Evolutionary conservation across 768 basidiomycete genomes (phyloP).

Genomic region (Pleurotus salmoneostramineus): DNA sequence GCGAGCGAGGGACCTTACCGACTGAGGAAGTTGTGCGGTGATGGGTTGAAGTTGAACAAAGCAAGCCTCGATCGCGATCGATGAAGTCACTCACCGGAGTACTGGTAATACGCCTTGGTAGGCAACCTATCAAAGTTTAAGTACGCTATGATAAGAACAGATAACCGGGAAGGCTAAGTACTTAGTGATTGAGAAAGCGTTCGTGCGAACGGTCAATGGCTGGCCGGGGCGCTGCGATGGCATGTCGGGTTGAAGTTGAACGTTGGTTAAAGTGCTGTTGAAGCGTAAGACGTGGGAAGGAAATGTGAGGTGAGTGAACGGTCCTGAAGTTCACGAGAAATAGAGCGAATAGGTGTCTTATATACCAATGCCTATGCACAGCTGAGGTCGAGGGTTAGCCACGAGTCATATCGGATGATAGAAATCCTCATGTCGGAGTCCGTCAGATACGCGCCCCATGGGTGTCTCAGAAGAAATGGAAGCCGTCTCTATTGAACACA

Average conservation of each 20-base stretch:
- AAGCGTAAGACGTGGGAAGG: too few species aligned
- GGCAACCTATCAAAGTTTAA: constrained; percentile 19
- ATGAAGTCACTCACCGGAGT: constrained; percentile 19
- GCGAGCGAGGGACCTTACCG: constrained; percentile 3
- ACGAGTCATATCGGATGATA: background rate
- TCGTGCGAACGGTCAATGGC: constrained; percentile 19
- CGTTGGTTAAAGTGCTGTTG: background rate
- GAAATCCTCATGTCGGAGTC: background rate
- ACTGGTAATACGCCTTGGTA: constrained; percentile 21
- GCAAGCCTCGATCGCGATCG: background rate
- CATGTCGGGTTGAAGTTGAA: background rate
- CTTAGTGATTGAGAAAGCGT: constrained; percentile 24
- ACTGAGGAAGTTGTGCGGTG: constrained; percentile 6
- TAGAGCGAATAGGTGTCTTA: too few species aligned
- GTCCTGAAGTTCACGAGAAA: too few species aligned
- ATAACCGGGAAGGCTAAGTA: constrained; percentile 3
- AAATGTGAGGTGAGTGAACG: too few species aligned
- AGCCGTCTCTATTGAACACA: background rate
- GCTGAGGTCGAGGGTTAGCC: background rate
- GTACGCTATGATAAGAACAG: background rate
- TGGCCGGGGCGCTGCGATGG: constrained; percentile 4
- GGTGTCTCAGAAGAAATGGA: background rate
- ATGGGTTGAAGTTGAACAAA: background rate
- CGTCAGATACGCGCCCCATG: background rate
- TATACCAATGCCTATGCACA: too few species aligned